These are phyloP conservation scores for Xanthoconium separans DNA, from an alignment of 1,284 basidiomycete species.

Conservation along the genomic window DNA sequence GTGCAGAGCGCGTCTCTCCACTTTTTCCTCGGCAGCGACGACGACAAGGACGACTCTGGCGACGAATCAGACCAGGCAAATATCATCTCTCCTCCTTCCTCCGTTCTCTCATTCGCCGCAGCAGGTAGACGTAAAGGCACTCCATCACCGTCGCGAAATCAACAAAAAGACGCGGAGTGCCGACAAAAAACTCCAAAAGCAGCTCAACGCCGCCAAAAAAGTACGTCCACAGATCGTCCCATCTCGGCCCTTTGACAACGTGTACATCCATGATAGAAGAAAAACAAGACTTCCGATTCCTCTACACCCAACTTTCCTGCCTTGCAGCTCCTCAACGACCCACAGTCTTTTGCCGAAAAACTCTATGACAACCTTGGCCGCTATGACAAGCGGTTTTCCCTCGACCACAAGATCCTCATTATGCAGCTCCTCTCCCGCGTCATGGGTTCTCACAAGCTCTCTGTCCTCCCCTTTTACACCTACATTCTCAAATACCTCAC, in stretches of 20 bases:
- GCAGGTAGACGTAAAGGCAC: slow-evolving; percentile 65
- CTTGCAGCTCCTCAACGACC: slow-evolving; percentile 91
- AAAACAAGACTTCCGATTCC: slow-evolving; percentile 45
- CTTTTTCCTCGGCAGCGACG: slow-evolving; percentile 91
- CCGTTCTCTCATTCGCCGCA: slow-evolving; percentile 27
- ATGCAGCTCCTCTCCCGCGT: slow-evolving; percentile 98
- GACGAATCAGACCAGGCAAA: slow-evolving; percentile 69
- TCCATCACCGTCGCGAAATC: slow-evolving; percentile 83
- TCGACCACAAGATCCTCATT: slow-evolving; percentile 96
- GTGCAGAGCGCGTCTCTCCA: slow-evolving; percentile 96
- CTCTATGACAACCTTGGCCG: slow-evolving; percentile 85
- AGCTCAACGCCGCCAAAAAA: slow-evolving; percentile 70
- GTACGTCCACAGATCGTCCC: slow-evolving; percentile 35
- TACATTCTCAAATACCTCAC: slow-evolving; percentile 95
- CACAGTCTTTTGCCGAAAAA: slow-evolving; percentile 95
- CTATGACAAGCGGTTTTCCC: slow-evolving; percentile 90
- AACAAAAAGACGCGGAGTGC: slow-evolving; percentile 86
- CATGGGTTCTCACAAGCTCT: slow-evolving; percentile 92
- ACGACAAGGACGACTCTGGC: slow-evolving; percentile 68
- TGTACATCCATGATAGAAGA: too few relatives aligned
- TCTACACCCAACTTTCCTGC: slow-evolving; percentile 84
- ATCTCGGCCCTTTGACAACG: background rate
- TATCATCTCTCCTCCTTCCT: background rate
- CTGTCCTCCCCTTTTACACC: slow-evolving; percentile 94
- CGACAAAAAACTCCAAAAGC: slow-evolving; percentile 76